These are phyloP conservation scores for Mrakia blollopis DNA, from an alignment of 768 basidiomycete genomes.

Conservation along the genomic window DNA sequence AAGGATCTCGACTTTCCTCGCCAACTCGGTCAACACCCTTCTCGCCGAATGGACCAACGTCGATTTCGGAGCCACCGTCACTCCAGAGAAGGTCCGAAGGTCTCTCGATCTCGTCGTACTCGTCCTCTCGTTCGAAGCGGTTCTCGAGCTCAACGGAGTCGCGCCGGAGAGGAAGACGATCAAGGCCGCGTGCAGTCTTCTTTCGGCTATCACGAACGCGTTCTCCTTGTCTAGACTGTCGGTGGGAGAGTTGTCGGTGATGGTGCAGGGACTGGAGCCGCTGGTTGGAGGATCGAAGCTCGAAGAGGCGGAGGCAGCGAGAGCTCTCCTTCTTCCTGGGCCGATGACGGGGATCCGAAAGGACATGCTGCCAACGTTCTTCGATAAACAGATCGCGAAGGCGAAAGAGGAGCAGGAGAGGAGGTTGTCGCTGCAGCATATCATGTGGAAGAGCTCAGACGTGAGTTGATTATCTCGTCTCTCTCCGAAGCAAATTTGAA, in stretches of 20 bases:
- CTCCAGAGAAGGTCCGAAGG: constrained; percentile 61
- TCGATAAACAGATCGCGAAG: neutral
- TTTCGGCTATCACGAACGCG: constrained; percentile 48
- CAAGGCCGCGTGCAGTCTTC: constrained; percentile 57
- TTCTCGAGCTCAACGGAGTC: constrained; percentile 61
- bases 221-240: constrained; percentile 53
- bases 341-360: constrained; percentile 59
- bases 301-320: neutral
- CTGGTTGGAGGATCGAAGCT: constrained; percentile 47
- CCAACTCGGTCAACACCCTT: constrained; percentile 58
- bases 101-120: constrained; percentile 65
- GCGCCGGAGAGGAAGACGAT: constrained; percentile 59
- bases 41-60: constrained; percentile 51
- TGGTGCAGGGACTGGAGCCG: constrained; percentile 64
- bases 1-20: constrained; percentile 58
- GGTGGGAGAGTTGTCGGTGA: constrained; percentile 57
- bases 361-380: constrained; percentile 47
- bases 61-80: constrained; percentile 45
- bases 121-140: constrained; percentile 64
- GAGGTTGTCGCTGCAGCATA: constrained; percentile 50
- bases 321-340: constrained; percentile 52
- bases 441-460: constrained; percentile 65
- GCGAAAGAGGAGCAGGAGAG: constrained; percentile 11
- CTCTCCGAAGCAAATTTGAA: neutral
- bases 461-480: constrained; percentile 48